Evolutionary conservation across 179 eudicot species (phyloP).

Genomic region (Spinacia oleracea): DNA sequence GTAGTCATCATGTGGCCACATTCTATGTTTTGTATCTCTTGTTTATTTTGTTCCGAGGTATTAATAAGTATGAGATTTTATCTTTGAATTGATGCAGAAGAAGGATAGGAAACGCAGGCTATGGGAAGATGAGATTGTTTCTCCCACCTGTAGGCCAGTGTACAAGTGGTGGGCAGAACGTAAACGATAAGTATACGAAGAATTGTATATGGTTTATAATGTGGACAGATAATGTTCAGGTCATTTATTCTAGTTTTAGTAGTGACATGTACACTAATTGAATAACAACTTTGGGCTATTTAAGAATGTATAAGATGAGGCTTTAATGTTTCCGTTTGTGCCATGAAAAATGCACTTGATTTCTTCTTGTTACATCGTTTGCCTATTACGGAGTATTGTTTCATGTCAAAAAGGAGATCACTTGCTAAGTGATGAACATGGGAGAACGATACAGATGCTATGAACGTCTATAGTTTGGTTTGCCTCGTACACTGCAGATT

Average conservation of each 20-base stretch:
- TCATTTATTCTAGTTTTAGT: too few species aligned
- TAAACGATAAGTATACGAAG: slow-evolving; percentile 65
- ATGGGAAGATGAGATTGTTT: slow-evolving; percentile 71
- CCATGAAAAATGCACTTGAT: background rate
- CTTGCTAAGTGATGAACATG: too few species aligned
- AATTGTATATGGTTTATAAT: too few species aligned
- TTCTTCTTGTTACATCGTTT: background rate
- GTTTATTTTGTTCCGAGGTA: background rate
- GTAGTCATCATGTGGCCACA: background rate
- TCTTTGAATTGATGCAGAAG: slow-evolving; percentile 47
- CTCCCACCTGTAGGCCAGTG: slow-evolving; percentile 62
- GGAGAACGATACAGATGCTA: too few species aligned
- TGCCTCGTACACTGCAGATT: too few species aligned
- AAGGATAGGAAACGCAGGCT: slow-evolving; percentile 84
- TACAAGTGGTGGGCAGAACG: slow-evolving; percentile 81
- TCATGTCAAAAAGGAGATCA: too few species aligned
- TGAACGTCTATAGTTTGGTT: too few species aligned
- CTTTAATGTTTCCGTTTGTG: background rate
- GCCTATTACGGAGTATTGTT: too few species aligned
- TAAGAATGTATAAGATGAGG: background rate
- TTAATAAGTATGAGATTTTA: background rate
- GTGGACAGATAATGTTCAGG: background rate
- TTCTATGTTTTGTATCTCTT: background rate
- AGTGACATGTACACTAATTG: background rate
- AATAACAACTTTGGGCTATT: too few species aligned